Conservation (phyloP, 345 rosid species). For the Limnanthes douglasii region DNA sequence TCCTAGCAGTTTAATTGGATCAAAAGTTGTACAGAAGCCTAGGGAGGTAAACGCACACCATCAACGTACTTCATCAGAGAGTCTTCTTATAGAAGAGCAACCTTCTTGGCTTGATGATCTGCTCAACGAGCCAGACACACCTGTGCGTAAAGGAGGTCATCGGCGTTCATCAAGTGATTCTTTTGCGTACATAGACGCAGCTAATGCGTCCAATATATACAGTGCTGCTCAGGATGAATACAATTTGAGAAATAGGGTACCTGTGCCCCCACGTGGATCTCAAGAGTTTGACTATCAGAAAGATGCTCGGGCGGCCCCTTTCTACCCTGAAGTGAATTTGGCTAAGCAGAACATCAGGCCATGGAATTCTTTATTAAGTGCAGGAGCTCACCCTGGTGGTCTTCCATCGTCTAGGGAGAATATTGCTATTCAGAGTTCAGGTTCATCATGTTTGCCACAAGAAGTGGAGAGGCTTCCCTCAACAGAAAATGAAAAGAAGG, state of each 20-base stretch:
- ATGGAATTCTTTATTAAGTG: constrained; percentile 32
- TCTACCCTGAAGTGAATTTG: constrained; percentile 29
- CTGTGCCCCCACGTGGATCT: constrained; percentile 43
- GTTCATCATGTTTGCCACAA: constrained; percentile 24
- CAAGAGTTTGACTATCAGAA: constrained; percentile 46
- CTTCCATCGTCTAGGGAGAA: constrained; percentile 39
- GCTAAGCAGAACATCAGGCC: constrained; percentile 34
- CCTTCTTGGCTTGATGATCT: constrained; percentile 99
- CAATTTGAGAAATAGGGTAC: constrained; percentile 22
- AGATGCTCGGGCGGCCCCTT: constrained; percentile 32
- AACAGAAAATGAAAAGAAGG: constrained; percentile 34
- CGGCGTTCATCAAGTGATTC: constrained; percentile 98
- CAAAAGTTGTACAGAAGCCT: constrained; percentile 60
- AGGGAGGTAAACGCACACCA: constrained; percentile 42
- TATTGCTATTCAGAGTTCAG: constrained; percentile 30
- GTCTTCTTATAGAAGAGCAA: constrained; percentile 67
- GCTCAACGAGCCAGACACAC: constrained; percentile 93
- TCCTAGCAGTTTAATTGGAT: constrained; percentile 37
- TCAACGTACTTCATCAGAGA: constrained; percentile 91
- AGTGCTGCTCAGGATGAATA: constrained; percentile 51
- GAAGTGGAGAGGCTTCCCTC: constrained; percentile 35
- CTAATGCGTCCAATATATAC: constrained; percentile 41
- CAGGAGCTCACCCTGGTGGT: constrained; percentile 24
- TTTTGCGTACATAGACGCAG: constrained; percentile 60
- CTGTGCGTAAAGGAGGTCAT: constrained; percentile 79